These are phyloP conservation scores for Pulveroboletus sp. DNA, from an alignment of 768 basidiomycete genomes.

Conservation along the genomic window DNA sequence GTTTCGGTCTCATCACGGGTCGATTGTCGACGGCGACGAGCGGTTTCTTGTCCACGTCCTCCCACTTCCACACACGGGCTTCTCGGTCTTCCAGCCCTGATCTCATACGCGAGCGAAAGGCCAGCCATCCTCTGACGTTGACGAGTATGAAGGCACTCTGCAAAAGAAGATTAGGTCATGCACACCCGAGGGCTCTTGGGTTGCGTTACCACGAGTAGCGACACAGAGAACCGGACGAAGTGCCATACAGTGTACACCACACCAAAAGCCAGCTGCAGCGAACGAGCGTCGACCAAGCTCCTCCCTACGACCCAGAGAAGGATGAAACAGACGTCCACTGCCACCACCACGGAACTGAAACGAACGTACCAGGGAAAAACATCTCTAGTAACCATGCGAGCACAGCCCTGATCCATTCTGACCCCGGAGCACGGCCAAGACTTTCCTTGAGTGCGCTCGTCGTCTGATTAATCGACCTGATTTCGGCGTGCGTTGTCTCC, in stretches of 20 bases:
- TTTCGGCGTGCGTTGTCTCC: conserved; percentile 37
- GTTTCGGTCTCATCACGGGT: neutral
- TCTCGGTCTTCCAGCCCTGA: neutral
- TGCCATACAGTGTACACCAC: conserved; percentile 29
- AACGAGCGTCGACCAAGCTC: conserved; percentile 10
- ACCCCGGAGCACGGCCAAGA: conserved; percentile 20
- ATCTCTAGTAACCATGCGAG: conserved; percentile 9
- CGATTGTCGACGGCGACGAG: neutral
- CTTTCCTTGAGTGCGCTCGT: conserved; percentile 27
- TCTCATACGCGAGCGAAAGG: conserved; percentile 1
- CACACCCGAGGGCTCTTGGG: neutral
- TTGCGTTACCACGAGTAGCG: conserved; percentile 40
- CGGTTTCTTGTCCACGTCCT: conserved; percentile 8
- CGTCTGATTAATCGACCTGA: conserved; percentile 47
- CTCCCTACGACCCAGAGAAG: conserved; percentile 9
- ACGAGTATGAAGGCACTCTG: conserved; percentile 38
- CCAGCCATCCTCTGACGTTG: conserved; percentile 24
- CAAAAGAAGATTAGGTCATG: conserved; percentile 3
- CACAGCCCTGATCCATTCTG: conserved; percentile 22
- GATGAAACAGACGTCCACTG: neutral
- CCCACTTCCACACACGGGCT: neutral
- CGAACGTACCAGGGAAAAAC: conserved; percentile 23
- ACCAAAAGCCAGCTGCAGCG: conserved; percentile 23
- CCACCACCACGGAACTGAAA: neutral
- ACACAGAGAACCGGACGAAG: conserved; percentile 31